Evolutionary conservation across 495 filamentous ascomycete genomes (phyloP).

Genomic region (Sabuloglossum arenarium): DNA sequence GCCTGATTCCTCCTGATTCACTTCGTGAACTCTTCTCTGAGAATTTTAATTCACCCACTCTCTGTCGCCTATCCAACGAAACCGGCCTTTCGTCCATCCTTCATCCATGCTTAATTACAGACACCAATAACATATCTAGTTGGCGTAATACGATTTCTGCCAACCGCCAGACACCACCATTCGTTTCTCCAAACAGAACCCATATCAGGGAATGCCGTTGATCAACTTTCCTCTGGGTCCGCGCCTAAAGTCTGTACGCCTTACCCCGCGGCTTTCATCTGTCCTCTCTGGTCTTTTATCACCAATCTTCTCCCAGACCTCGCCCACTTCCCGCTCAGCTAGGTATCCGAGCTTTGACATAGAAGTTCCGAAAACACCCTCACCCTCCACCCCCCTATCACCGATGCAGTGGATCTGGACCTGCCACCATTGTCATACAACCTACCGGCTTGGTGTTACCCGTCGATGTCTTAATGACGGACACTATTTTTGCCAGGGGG

Average conservation of each 20-base stretch:
- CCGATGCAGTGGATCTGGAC: slow-evolving; percentile 5
- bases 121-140: background rate
- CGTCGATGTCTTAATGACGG: slow-evolving; percentile 6
- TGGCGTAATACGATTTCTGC: background rate
- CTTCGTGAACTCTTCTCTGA: background rate
- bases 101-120: no score
- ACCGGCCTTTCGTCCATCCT: background rate
- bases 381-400: background rate
- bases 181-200: background rate
- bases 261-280: background rate
- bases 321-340: background rate
- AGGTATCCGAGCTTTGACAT: background rate
- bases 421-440: slow-evolving; percentile 2
- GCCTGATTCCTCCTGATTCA: background rate
- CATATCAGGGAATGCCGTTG: background rate
- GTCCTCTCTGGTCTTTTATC: background rate
- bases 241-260: background rate
- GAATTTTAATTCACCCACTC: background rate
- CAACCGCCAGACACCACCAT: background rate
- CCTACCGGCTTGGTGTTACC: slow-evolving; percentile 5
- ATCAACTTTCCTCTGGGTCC: background rate
- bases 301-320: background rate
- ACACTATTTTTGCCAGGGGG: slow-evolving; percentile 3
- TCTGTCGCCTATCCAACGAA: background rate
- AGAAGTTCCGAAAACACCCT: background rate